Evolutionary conservation across 129 eudicot genomes (phyloP).

Genomic region (Centrapalus pauciflorus): DNA sequence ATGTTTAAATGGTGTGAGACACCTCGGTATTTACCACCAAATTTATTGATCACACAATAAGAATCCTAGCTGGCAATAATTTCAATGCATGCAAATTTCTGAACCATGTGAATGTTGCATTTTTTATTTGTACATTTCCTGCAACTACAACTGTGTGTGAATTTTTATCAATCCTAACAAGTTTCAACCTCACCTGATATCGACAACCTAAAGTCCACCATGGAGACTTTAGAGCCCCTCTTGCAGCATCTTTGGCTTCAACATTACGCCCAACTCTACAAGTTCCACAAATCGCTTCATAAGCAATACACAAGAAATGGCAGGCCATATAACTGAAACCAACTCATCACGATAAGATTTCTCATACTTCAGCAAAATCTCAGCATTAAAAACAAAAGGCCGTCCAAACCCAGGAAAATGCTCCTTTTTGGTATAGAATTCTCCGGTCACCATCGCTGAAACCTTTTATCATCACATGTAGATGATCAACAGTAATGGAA

Average conservation of each 20-base stretch:
- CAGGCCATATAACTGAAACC: neutral
- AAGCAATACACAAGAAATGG: neutral
- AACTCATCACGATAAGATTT: neutral
- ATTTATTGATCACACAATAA: too few species aligned
- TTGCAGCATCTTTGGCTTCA: conserved; percentile 98
- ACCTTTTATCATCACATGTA: conserved; percentile 55
- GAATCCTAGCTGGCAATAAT: too few species aligned
- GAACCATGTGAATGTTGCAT: too few species aligned
- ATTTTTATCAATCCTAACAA: neutral
- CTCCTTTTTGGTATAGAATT: conserved; percentile 89
- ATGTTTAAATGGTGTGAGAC: too few species aligned
- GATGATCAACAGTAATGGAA: conserved; percentile 13
- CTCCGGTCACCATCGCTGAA: conserved; percentile 98
- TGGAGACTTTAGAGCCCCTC: conserved; percentile 95
- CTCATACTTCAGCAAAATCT: conserved; percentile 76
- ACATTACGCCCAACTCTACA: conserved; percentile 78
- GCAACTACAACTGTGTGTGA: neutral
- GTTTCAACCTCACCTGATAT: conserved; percentile 63
- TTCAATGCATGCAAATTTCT: too few species aligned
- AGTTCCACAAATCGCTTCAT: neutral
- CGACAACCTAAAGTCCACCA: conserved; percentile 99
- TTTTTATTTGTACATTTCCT: neutral
- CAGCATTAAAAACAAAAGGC: conserved; percentile 83
- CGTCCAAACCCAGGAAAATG: conserved; percentile 99
- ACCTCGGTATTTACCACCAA: too few species aligned